Evolutionary conservation across 768 basidiomycete species (phyloP).

Genomic region (Naematelia aurantialba): DNA sequence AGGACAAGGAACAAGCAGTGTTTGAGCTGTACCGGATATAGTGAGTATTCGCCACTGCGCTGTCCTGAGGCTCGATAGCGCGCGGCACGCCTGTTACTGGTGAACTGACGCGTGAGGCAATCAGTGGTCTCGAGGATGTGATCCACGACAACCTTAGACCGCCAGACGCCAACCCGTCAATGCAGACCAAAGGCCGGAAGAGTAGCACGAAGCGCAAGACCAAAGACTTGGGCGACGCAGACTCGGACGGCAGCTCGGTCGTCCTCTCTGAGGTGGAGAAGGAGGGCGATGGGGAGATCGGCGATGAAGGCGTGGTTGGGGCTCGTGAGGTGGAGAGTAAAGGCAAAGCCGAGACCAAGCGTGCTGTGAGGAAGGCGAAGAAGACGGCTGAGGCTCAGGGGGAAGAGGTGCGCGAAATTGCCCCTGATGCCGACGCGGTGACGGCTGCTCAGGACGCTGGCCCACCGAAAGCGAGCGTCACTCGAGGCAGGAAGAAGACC

Average conservation of each 20-base stretch:
- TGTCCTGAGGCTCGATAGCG: too few relatives aligned
- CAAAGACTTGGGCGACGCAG: slow-evolving; percentile 40
- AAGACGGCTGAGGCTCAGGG: neutral
- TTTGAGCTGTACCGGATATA: slow-evolving; percentile 79
- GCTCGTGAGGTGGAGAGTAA: slow-evolving; percentile 11
- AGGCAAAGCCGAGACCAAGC: slow-evolving; percentile 13
- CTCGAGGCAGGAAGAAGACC: too few relatives aligned
- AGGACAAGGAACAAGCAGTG: slow-evolving; percentile 74
- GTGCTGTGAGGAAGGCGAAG: slow-evolving; percentile 2
- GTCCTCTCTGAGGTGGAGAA: slow-evolving; percentile 38
- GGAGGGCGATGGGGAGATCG: slow-evolving; percentile 42
- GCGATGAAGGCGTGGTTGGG: slow-evolving; percentile 29
- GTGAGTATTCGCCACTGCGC: slow-evolving; percentile 29
- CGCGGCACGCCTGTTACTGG: neutral
- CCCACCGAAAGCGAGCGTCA: too few relatives aligned
- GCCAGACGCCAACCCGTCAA: slow-evolving; percentile 52
- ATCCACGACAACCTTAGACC: slow-evolving; percentile 57
- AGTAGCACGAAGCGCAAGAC: slow-evolving; percentile 48
- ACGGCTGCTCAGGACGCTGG: neutral
- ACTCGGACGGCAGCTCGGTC: slow-evolving; percentile 40
- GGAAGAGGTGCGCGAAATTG: neutral
- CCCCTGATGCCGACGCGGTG: neutral
- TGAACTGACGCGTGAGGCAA: neutral
- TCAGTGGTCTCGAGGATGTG: slow-evolving; percentile 59
- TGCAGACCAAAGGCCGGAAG: slow-evolving; percentile 56